phyloP scores from a whole-genome alignment of 208 protist genomes.

The Leishmania tarentolae region DNA sequence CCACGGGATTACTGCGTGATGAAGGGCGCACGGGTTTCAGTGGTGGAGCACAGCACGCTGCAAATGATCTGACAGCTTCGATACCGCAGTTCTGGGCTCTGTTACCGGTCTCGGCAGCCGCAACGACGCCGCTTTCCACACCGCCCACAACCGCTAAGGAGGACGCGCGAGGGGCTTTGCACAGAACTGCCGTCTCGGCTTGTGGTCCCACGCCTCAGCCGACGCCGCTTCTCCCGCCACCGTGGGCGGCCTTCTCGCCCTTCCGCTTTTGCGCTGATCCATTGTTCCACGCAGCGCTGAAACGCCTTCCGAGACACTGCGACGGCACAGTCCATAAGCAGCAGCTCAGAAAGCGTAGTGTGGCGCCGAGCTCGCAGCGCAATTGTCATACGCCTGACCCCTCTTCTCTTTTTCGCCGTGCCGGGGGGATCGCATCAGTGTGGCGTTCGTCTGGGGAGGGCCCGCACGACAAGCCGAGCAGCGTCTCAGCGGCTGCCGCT shows the following conservation, averaged over 20 bases:
- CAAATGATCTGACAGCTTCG: neutral
- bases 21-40: neutral
- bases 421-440: neutral
- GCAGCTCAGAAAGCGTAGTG: neutral
- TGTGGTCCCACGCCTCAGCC: neutral
- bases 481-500: neutral
- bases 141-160: neutral
- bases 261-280: constrained; percentile 31
- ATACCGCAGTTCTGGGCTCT: constrained; percentile 2
- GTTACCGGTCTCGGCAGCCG: neutral
- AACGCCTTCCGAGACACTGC: neutral
- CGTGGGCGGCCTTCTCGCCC: constrained; percentile 25
- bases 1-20: neutral
- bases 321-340: neutral
- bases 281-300: constrained; percentile 20
- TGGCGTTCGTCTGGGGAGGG: neutral
- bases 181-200: neutral
- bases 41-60: neutral
- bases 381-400: too few species aligned
- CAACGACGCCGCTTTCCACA: neutral
- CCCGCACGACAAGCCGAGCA: neutral
- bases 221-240: neutral
- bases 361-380: neutral
- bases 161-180: neutral
- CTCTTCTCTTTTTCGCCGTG: neutral